Evolutionary conservation across 352 stramenopile species (phyloP).

Genomic region (Globisporangium yorkense): DNA sequence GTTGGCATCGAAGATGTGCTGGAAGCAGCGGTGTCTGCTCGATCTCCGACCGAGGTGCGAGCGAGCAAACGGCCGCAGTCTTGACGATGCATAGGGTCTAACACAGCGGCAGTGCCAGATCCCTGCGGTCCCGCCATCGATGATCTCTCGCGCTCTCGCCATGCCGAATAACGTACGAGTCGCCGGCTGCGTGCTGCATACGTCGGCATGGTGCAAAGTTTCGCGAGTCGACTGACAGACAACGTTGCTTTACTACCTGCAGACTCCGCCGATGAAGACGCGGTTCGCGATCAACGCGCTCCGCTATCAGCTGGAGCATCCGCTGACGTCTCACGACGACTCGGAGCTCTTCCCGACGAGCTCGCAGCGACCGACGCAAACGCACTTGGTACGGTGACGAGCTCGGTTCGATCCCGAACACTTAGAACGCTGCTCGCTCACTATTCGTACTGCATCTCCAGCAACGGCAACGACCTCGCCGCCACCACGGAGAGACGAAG

Average conservation of each 20-base stretch:
- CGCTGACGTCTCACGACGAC: conserved; percentile 74
- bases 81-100: background rate
- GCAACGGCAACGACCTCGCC: conserved; percentile 45
- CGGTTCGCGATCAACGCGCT: conserved; percentile 60
- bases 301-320: conserved; percentile 71
- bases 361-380: conserved; percentile 42
- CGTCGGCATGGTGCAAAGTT: background rate
- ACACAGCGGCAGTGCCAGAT: conserved; percentile 15
- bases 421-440: background rate
- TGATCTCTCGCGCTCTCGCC: conserved; percentile 49
- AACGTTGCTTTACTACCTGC: conserved; percentile 9
- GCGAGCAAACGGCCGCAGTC: background rate
- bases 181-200: background rate
- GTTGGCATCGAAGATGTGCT: conserved; percentile 66
- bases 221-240: background rate
- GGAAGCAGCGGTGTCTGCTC: conserved; percentile 11
- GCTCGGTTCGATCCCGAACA: background rate
- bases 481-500: conserved; percentile 8
- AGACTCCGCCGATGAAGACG: conserved; percentile 30
- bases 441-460: conserved; percentile 8
- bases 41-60: conserved; percentile 23
- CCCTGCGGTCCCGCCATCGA: conserved; percentile 40
- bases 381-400: conserved; percentile 31
- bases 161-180: conserved; percentile 18
- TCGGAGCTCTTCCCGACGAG: conserved; percentile 39